Base-by-base conservation (phyloP, 192 early-diverging fungal species). In the Coemansia sp. region DNA sequence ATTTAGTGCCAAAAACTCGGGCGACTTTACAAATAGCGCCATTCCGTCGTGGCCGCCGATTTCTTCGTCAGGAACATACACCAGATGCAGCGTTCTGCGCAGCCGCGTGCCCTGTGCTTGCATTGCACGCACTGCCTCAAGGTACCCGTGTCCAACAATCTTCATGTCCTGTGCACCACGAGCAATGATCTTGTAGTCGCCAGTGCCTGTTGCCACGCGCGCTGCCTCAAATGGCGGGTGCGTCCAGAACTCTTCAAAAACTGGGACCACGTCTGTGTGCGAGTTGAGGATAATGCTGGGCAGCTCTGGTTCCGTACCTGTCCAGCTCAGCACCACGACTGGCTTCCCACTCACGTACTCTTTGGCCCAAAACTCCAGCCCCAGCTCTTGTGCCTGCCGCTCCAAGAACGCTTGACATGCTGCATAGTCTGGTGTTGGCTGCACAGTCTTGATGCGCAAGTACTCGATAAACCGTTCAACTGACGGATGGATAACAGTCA, bases 101-200 rank as follows among this genome's bases (percentile, higher is more conserved):
- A 89, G 84, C 62, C 73, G 73, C 63, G 56, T 75, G 21, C 86
- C 89, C 41, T 70, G 58, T 1, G 63, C 67, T 62, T 88, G 81
- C 35, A 92, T 84, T 22, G 58, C 62, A 0, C 91, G 81, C 49
- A 95, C 80, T 32, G 90, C 90, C 73, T 95, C 93, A 39, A 95
- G 79, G 75, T 95, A 94, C 39, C 86, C 85, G 57, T 65, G 77
- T 10, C 91, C 91, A 50, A 93, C 91, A 70, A 92, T 92, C 75
- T 95, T 95, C 93, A 95, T 95, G 67, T 95, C 93, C 72, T 93
- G 92, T 11, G 93, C 67, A 1, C 91, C 92, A 39, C 92, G 88
- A n/a, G 91, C 93, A 63, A 87, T 76, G 66, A 95, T 93, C 51
- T 85, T 53, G 65, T 65, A 63, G 37, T 75, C 82, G 17, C 89